Percentiles rank a stretch among this genome's conserved stretches.
phyloP scores from a whole-genome alignment of 2,329 filamentous ascomycete genomes.

The Ophiosphaerella korrae region DNA sequence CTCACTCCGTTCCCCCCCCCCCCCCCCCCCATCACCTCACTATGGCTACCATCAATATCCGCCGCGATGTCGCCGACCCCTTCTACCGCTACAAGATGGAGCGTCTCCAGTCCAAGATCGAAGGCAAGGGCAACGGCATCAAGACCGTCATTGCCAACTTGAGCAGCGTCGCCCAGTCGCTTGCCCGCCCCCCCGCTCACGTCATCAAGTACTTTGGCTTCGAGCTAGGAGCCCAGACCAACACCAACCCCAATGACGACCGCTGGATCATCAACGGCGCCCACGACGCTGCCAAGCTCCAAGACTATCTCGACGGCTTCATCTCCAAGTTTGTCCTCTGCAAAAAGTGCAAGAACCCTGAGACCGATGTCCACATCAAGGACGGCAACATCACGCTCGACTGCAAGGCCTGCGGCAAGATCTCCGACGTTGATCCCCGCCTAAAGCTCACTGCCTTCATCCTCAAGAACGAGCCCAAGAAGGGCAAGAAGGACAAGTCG shows the following conservation, averaged over 20 bases:
- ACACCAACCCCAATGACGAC: constrained; percentile 94
- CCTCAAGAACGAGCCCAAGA: constrained; percentile 92
- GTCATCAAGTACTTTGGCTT: constrained; percentile 99
- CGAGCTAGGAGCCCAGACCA: constrained; percentile 97
- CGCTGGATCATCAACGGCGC: constrained; percentile 99
- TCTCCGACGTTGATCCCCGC: constrained; percentile 86
- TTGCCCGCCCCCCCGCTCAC: constrained; percentile 90
- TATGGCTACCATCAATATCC: constrained; percentile 98
- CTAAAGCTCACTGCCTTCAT: constrained; percentile 98
- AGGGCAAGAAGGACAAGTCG: constrained; percentile 94
- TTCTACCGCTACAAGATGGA: constrained; percentile 99
- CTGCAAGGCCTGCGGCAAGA: constrained; percentile 98
- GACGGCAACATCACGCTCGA: constrained; percentile 90
- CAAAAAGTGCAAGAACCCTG: constrained; percentile 99
- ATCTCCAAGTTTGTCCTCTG: constrained; percentile 98
- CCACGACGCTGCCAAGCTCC: constrained; percentile 91
- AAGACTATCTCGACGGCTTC: constrained; percentile 98
- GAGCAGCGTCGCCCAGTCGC: constrained; percentile 87
- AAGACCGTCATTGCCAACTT: constrained; percentile 98
- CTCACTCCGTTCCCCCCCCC: constrained; percentile 32
- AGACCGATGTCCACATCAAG: constrained; percentile 95
- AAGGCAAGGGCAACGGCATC: constrained; percentile 99
- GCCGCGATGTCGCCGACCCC: constrained; percentile 92
- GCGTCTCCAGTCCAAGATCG: constrained; percentile 96
- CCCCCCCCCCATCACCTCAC: constrained; percentile 70